Conservation (phyloP, 805 yeast genomes). For the Kazachstania martiniae region DNA sequence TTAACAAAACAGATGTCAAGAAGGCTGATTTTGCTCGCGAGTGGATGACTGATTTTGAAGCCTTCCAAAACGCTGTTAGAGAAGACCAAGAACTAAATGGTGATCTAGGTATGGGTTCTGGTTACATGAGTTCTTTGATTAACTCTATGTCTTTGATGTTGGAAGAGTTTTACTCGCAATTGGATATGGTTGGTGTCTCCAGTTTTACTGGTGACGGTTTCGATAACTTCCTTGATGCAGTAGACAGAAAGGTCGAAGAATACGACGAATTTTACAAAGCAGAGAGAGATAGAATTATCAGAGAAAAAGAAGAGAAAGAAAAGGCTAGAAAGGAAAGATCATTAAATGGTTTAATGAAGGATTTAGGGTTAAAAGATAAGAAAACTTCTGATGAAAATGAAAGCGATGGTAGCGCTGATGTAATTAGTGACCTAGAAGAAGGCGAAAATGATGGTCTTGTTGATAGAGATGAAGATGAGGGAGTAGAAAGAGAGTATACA, state of each 20-base stretch:
- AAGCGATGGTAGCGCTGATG: conserved; percentile 41
- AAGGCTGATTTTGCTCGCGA: conserved; percentile 81
- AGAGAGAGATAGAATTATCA: conserved; percentile 73
- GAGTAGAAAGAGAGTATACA: conserved; percentile 56
- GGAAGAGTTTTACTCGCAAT: conserved; percentile 88
- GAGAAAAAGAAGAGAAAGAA: conserved; percentile 69
- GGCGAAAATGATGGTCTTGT: conserved; percentile 34
- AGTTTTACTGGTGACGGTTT: conserved; percentile 91
- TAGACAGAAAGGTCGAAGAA: conserved; percentile 80
- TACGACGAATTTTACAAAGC: conserved; percentile 71
- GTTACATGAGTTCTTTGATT: conserved; percentile 88
- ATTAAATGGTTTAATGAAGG: conserved; percentile 68
- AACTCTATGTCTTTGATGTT: conserved; percentile 93
- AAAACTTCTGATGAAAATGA: conserved; percentile 20
- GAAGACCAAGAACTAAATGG: conserved; percentile 56
- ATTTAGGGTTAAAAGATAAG: conserved; percentile 53
- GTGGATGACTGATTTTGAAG: conserved; percentile 96
- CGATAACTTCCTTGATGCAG: conserved; percentile 78
- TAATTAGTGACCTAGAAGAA: conserved; percentile 35
- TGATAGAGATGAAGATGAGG: conserved; percentile 40
- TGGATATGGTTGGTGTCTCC: conserved; percentile 89
- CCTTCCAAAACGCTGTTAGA: conserved; percentile 70
- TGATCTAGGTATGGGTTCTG: conserved; percentile 45
- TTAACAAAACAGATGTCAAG: conserved; percentile 86
- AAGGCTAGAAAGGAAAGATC: conserved; percentile 60